Evolutionary conservation across 2,329 filamentous ascomycete species (phyloP), one percentile per base, ranked within the genome.

Genomic region (Cladosporium cucumerinum): DNA sequence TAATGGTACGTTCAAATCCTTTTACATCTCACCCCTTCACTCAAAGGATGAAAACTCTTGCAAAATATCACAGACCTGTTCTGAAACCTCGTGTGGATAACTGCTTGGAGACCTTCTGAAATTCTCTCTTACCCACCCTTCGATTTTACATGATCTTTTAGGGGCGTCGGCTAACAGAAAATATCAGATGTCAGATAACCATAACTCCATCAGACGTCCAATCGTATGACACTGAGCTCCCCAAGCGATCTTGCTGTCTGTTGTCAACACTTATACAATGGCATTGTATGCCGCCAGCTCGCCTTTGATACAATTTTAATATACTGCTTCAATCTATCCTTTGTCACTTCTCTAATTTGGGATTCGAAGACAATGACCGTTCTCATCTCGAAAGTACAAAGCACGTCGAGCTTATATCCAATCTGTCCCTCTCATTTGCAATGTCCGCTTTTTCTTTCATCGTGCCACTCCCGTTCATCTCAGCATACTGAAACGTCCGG

Each of bases 41-140:
- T 59, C 34, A 64, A 23, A 64, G 14, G 62, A 64, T 64, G 62
- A 64, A n/a, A 64, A 58, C 57, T 36, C 39, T 58, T 62, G 60
- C 60, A 62, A 43, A 36, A 64, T 64, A 58, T 64, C 62, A 64
- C 62, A 64, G 62, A 64, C 62, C 62, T 64, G 62, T 59, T 64
- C 62, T 51, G 62, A 64, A 64, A 64, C 46, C 58, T 54, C 28
- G 52, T 64, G 62, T 64, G 43, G 62, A 64, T 64, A 52, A 36
- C 39, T 64, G 54, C 62, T 64, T 64, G 57, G 62, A 64, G 62
- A 64, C 62, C 62, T 64, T 64, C 62, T 64, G 62, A 64, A 52
- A 49, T n/a, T 3, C 10, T 39, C 26, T 54, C 18, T 54, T 32
- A 54, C 51, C 51, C 10, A 32, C 7, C 18, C 51, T 54, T 54